Percentiles rank a stretch among this genome's conserved stretches.
These are phyloP conservation scores for Blakeslea trispora DNA, from an alignment of 371 early-diverging fungal genomes.

Conservation along the genomic window DNA sequence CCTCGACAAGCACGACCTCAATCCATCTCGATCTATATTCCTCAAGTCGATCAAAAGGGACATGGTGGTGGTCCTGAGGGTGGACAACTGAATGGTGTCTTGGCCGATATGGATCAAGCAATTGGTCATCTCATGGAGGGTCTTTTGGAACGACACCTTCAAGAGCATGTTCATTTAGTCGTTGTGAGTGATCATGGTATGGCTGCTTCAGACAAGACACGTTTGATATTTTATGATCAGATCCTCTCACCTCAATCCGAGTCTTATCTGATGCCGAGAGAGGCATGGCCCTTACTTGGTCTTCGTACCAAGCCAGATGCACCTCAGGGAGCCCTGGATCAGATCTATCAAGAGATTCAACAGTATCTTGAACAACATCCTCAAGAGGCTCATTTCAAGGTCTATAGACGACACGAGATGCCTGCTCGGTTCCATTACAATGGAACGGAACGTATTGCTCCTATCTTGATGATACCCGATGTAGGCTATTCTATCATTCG, in stretches of 20 bases:
- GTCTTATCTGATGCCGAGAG: constrained; percentile 26
- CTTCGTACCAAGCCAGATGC: constrained; percentile 51
- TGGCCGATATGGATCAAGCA: constrained; percentile 67
- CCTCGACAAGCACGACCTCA: constrained; percentile 66
- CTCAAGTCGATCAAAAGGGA: constrained; percentile 80
- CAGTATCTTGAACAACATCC: constrained; percentile 36
- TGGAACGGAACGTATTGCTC: constrained; percentile 64
- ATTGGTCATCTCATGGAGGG: constrained; percentile 62
- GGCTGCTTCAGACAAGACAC: constrained; percentile 58
- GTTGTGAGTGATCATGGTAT: constrained; percentile 93
- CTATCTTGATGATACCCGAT: constrained; percentile 72
- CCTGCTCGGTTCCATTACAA: constrained; percentile 68
- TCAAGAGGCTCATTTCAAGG: constrained; percentile 52
- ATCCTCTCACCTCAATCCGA: constrained; percentile 32
- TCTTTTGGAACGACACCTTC: constrained; percentile 57
- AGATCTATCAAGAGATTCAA: constrained; percentile 38
- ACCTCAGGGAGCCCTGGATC: constrained; percentile 28
- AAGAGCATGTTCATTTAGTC: constrained; percentile 71
- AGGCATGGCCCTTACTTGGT: constrained; percentile 43
- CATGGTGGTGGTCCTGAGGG: constrained; percentile 79
- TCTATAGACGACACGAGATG: constrained; percentile 62
- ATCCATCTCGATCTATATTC: constrained; percentile 76
- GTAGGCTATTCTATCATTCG: constrained; percentile 49
- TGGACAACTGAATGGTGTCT: constrained; percentile 54
- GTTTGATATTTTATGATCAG: constrained; percentile 73